Percentiles rank a stretch among this genome's conserved stretches.
Conservation (phyloP, 116 monocot species). For the Zostera marina region DNA sequence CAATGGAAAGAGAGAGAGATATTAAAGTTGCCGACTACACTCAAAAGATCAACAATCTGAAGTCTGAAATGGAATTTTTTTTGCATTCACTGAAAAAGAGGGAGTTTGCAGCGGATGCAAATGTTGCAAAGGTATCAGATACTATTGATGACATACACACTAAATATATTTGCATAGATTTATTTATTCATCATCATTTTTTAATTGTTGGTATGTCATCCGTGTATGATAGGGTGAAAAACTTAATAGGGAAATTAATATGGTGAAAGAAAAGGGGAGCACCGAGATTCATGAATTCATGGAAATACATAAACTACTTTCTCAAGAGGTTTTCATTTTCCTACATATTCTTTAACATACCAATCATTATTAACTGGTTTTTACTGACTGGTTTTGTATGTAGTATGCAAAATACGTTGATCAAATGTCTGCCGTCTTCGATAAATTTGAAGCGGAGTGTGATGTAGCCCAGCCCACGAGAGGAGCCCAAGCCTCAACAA, state of each 20-base stretch:
- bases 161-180: background rate
- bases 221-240: constrained; percentile 1
- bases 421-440: too few relatives aligned
- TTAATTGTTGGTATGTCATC: background rate
- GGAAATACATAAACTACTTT: background rate
- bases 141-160: background rate
- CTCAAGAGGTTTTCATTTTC: background rate
- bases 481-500: too few relatives aligned
- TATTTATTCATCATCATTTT: background rate
- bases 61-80: constrained; percentile 25
- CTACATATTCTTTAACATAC: background rate
- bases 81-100: constrained; percentile 27
- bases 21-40: constrained; percentile 21
- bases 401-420: too few relatives aligned
- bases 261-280: background rate
- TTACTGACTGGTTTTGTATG: background rate
- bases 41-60: constrained; percentile 24
- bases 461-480: too few relatives aligned
- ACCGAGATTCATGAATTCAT: background rate
- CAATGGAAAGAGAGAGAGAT: constrained; percentile 34
- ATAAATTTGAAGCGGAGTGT: too few relatives aligned
- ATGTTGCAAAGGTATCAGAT: constrained; percentile 41
- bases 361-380: background rate
- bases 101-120: constrained; percentile 39
- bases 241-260: constrained; percentile 2